phyloP scores from a whole-genome alignment of 805 yeast genomes.

The Metschnikowia gelsemii region DNA sequence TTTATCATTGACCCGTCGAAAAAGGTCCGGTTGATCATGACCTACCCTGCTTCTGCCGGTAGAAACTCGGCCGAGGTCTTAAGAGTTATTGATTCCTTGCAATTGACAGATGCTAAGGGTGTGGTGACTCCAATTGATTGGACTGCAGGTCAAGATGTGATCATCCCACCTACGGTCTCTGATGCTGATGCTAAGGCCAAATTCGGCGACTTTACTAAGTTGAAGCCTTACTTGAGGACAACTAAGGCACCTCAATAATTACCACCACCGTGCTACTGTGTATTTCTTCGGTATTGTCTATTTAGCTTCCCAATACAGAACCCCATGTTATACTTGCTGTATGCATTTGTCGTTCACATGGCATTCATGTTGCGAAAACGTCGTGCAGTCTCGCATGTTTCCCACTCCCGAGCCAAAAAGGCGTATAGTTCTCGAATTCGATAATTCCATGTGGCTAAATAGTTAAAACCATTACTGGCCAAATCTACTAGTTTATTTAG shows the following conservation, averaged over 20 bases:
- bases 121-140: slow-evolving; percentile 72
- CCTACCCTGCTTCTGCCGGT: slow-evolving; percentile 75
- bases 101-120: slow-evolving; percentile 58
- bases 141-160: slow-evolving; percentile 73
- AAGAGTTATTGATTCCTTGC: slow-evolving; percentile 69
- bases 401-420: too few relatives aligned
- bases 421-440: too few relatives aligned
- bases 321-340: too few relatives aligned
- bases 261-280: too few relatives aligned
- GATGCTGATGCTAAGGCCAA: slow-evolving; percentile 58
- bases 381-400: too few relatives aligned
- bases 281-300: too few relatives aligned
- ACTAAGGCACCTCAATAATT: slow-evolving; percentile 35
- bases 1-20: slow-evolving; percentile 69
- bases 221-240: slow-evolving; percentile 64
- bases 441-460: too few relatives aligned
- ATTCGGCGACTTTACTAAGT: slow-evolving; percentile 60
- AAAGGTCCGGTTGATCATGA: slow-evolving; percentile 58
- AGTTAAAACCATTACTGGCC: too few relatives aligned
- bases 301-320: too few relatives aligned
- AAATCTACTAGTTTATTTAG: too few relatives aligned
- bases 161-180: slow-evolving; percentile 64
- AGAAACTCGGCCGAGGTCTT: slow-evolving; percentile 74
- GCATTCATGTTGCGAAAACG: too few relatives aligned
- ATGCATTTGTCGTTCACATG: too few relatives aligned